These are phyloP conservation scores for Thalia dealbata DNA, from an alignment of 176 grass and related monocot genomes.

Conservation along the genomic window DNA sequence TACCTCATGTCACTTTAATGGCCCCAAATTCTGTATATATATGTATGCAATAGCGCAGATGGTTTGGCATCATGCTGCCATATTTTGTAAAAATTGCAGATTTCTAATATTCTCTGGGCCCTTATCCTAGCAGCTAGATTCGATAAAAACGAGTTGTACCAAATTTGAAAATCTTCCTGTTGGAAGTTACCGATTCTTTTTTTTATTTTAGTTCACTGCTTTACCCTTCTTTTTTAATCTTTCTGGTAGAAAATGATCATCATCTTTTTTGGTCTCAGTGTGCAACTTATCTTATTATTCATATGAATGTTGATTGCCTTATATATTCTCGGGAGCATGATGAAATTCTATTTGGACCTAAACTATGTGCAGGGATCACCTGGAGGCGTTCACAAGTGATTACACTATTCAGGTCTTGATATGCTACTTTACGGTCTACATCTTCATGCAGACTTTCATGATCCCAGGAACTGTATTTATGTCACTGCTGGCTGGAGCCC, in stretches of 20 bases:
- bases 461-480: conserved; percentile 19
- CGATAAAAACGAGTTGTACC: background rate
- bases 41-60: background rate
- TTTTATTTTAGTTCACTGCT: no score
- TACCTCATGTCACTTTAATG: no score
- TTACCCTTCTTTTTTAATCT: no score
- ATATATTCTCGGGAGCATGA: background rate
- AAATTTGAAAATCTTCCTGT: background rate
- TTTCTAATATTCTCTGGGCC: background rate
- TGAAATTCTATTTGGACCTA: no score
- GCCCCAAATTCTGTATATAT: no score
- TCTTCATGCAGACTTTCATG: conserved; percentile 24
- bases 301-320: background rate
- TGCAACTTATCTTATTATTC: background rate
- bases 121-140: background rate
- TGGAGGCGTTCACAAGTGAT: conserved; percentile 10
- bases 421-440: conserved; percentile 8
- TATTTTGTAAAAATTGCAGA: background rate
- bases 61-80: background rate
- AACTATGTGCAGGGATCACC: conserved; percentile 12
- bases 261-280: no score
- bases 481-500: conserved; percentile 15
- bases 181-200: no score
- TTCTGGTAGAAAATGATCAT: no score
- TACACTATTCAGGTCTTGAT: conserved; percentile 5